Conservation (phyloP, 2,329 filamentous ascomycete species). For the Fusarium avenaceum region DNA sequence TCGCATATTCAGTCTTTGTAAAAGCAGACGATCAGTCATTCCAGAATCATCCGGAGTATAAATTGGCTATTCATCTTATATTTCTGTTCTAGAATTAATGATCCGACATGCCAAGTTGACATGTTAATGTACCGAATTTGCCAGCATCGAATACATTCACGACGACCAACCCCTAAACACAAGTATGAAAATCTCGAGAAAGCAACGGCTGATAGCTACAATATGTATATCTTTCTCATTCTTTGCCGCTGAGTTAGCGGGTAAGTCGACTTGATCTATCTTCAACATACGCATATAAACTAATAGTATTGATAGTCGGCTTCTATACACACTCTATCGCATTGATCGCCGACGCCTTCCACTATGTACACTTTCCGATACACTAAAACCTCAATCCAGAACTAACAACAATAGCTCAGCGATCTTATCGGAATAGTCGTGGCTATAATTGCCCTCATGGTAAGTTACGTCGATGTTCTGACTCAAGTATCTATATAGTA, state of each 20-base stretch:
- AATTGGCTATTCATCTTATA: not conserved
- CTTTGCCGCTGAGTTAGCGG: slow-evolving; percentile 65
- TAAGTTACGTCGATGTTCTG: slow-evolving; percentile 52
- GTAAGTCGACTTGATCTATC: slow-evolving; percentile 50
- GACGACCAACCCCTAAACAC: not conserved
- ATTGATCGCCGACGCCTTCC: slow-evolving; percentile 82
- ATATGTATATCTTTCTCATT: slow-evolving; percentile 65
- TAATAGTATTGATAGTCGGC: slow-evolving; percentile 62
- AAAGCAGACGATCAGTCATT: slow-evolving; percentile 22
- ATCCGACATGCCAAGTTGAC: not conserved
- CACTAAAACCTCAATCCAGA: not conserved
- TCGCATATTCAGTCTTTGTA: slow-evolving; percentile 12
- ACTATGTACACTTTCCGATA: slow-evolving; percentile 64
- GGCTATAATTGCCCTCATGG: slow-evolving; percentile 73
- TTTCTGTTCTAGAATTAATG: not conserved
- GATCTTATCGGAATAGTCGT: slow-evolving; percentile 78
- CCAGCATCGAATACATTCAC: not conserved
- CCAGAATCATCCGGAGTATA: not conserved
- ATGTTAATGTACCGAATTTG: not conserved
- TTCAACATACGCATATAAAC: not conserved
- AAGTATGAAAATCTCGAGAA: slow-evolving; percentile 49
- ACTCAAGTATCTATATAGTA: not conserved
- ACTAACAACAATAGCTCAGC: slow-evolving; percentile 66
- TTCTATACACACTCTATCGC: slow-evolving; percentile 80
- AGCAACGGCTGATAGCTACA: slow-evolving; percentile 61